Base-by-base conservation (phyloP, 176 grass and related monocot species). In the Avena insularis region DNA sequence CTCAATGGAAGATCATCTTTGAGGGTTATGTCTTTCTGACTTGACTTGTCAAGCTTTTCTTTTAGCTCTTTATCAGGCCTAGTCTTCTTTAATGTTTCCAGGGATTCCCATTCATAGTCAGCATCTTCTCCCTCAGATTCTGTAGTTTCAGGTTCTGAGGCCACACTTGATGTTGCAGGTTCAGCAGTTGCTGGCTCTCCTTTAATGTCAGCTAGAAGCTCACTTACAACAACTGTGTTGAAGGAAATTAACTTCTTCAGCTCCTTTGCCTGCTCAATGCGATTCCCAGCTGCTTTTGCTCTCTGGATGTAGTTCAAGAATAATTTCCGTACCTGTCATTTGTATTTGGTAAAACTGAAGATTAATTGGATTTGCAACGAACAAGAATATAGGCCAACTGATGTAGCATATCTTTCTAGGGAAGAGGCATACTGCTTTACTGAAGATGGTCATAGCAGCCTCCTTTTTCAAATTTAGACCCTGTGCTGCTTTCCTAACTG, bases 1-100 rank as follows among this genome's bases (percentile, higher is more conserved):
- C 87, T 92, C 65, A 94, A 85, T 73, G 92, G 77, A 82, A 99
- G 71, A 81, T 99, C 97, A 80, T 96, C 92, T 63, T 91, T 96
- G 86, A 99, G 86, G 56, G 88, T 99, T 92, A 99, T 96, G 77
- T 99, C 92, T 75, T 92, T 99, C 86, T 99, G 97, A 84, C 61
- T 87, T 84, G 94, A 86, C 72, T 90, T 89, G 31, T 54, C 80
- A 77, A 93, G 85, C 81, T 90, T 96, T 79, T 88, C 87, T 86
- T 84, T 84, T 43, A 89, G 76, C 38, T 88, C 90, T 89, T 91
- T 94, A 82, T 88, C 85, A 36, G 89, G 90, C 72, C 81, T 85
- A 27, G 85, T 91, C 76, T 93, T 93, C 82, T 91, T 93, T 51
- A 96, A 71, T 79, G 94, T 94, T 69, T 90, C 91, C 61, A 99